Evolutionary conservation across 805 yeast genomes (phyloP), one percentile per base, ranked within the genome.

Genomic region (Tetrapisispora arboricola): DNA sequence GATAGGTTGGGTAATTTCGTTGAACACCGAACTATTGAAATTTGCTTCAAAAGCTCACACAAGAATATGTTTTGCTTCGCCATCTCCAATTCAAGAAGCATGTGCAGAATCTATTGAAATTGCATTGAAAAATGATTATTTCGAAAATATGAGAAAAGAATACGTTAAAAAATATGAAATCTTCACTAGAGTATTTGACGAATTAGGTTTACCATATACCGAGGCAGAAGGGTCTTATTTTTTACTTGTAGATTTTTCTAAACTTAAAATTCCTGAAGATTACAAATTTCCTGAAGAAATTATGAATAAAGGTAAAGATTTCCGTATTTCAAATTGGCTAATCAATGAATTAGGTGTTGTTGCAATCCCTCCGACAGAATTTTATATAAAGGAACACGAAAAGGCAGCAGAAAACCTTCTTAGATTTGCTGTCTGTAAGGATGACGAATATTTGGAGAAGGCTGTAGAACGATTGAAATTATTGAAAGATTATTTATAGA

Each of bases 281-380:
- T 84, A 80, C 53, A 69, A 58, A 33, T 82, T 72, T 59, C 96
- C 96, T 1, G 76, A 66, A 13, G 87, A 79, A 15, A 72, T 92
- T 45, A 57, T 65, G 39, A 61, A 61, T 27, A 76, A 83, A 47
- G 90, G 95, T 13, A 78, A 78, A 48, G 98, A 92, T 65, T 92
- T 87, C 71, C 77, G 76, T 58, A 70, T 80, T 48, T 94, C 95
- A 1, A 85, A 84, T 64, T 92, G 97, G 96, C 70, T 92, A 44
- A 86, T 87, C 54, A 80, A 77, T 57, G 95, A 87, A 58, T 61
- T 90, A 43, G 98, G 98, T 10, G 94, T 92, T 31, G 97, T 92
- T 17, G 82, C 95, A 4, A 92, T 92, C 48, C 98, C 98, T 10
- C 97, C 97, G 22, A 82, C 95, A n/a, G 97, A 90, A 63, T 92